Conservation (phyloP, 2,329 filamentous ascomycete genomes). For the Aspergillus ibericus region DNA sequence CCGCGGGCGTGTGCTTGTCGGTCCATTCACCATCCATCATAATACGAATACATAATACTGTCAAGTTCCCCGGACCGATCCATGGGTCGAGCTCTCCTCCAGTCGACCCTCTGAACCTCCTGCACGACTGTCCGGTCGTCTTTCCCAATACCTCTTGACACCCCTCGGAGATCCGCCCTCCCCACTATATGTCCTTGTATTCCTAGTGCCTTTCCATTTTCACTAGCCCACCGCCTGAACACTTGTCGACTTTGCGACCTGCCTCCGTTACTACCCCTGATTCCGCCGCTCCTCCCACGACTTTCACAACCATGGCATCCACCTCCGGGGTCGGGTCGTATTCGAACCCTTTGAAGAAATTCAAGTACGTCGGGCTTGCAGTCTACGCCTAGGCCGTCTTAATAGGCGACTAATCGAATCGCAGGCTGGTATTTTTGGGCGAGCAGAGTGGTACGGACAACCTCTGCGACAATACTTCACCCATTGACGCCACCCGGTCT, state of each 20-base stretch:
- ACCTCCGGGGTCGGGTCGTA: constrained; percentile 78
- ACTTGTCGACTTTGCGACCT: constrained; percentile 8
- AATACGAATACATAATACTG: constrained; percentile 4
- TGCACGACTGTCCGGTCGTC: constrained; percentile 6
- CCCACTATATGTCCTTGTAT: constrained; percentile 4
- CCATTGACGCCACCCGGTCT: constrained; percentile 1
- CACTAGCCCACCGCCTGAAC: constrained; percentile 9
- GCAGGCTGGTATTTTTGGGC: constrained; percentile 90
- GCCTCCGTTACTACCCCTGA: constrained; percentile 35
- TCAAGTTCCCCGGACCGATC: constrained; percentile 29
- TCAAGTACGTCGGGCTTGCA: constrained; percentile 68
- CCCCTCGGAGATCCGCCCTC: background rate
- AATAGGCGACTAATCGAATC: constrained; percentile 28
- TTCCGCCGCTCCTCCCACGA: constrained; percentile 23
- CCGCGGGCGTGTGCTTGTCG: constrained; percentile 17
- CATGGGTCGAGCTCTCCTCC: constrained; percentile 20
- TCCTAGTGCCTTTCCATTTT: constrained; percentile 8
- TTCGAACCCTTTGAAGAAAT: constrained; percentile 99
- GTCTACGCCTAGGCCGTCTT: background rate
- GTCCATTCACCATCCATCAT: constrained; percentile 8
- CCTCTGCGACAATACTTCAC: constrained; percentile 1
- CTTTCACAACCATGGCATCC: constrained; percentile 66
- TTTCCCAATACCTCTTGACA: background rate
- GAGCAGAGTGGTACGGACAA: constrained; percentile 85
- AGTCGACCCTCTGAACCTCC: constrained; percentile 12